Conservation (phyloP, 2,329 filamentous ascomycete genomes). For the Macrophomina pseudophaseolina region DNA sequence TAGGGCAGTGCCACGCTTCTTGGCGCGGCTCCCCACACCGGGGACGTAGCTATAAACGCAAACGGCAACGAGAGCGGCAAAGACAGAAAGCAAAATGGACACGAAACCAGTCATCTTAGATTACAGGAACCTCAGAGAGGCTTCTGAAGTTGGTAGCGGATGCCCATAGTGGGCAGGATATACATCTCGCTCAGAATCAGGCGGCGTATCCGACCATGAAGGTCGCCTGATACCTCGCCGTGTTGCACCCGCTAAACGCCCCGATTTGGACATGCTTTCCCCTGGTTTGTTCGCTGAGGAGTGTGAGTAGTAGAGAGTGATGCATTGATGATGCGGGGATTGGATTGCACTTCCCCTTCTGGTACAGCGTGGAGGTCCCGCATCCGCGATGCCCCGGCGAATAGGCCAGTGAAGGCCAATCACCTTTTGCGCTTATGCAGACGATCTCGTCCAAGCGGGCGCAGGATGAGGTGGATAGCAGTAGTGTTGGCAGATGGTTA, state of each 20-base stretch:
- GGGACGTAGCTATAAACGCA: background rate
- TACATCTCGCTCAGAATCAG: background rate
- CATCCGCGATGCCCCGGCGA: background rate
- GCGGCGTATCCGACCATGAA: background rate
- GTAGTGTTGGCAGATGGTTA: slow-evolving; percentile 1
- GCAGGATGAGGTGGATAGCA: background rate
- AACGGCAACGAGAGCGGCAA: background rate
- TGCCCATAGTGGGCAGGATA: slow-evolving; percentile 1
- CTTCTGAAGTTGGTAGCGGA: background rate
- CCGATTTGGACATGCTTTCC: slow-evolving; percentile 11
- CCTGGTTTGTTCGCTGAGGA: background rate
- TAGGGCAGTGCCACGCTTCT: background rate
- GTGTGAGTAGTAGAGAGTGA: background rate
- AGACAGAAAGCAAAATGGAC: background rate
- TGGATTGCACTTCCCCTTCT: slow-evolving; percentile 25
- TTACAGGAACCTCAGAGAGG: background rate
- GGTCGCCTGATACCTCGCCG: background rate
- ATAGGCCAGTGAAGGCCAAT: background rate
- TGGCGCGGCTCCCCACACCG: background rate
- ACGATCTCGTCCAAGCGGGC: background rate
- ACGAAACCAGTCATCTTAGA: background rate
- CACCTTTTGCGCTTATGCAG: slow-evolving; percentile 1
- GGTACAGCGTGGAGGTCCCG: slow-evolving; percentile 15
- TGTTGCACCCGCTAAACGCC: background rate
- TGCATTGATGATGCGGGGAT: slow-evolving; percentile 22